Percentiles rank a stretch among this genome's conserved stretches.
phyloP scores from a whole-genome alignment of 768 basidiomycete genomes.

The Termitomyces sp. region DNA sequence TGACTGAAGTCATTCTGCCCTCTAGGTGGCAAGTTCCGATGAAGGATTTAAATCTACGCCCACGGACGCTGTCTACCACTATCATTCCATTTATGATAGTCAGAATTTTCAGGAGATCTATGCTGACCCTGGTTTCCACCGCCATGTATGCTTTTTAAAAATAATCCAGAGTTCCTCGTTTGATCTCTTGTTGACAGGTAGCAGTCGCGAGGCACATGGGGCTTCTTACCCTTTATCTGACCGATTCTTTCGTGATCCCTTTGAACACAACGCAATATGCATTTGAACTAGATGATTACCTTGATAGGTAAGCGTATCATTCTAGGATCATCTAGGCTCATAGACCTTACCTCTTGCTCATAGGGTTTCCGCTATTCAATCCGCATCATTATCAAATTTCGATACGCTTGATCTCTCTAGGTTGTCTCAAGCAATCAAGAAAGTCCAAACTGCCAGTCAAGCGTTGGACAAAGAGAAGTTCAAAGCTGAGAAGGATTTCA shows the following conservation, averaged over 20 bases:
- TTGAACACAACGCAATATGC: constrained; percentile 77
- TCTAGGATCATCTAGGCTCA: neutral
- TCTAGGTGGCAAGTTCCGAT: constrained; percentile 37
- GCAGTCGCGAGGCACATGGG: constrained; percentile 67
- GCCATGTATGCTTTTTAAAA: constrained; percentile 45
- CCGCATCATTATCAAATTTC: constrained; percentile 12
- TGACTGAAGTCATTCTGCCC: neutral
- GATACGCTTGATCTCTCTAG: constrained; percentile 30
- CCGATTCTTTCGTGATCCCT: constrained; percentile 61
- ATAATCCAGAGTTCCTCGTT: neutral
- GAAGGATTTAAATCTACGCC: constrained; percentile 35
- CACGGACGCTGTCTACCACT: constrained; percentile 67
- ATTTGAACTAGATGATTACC: constrained; percentile 56
- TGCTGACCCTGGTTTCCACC: constrained; percentile 70
- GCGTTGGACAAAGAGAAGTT: constrained; percentile 56
- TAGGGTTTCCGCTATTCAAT: constrained; percentile 48
- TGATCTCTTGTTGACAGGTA: constrained; percentile 28
- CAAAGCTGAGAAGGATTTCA: constrained; percentile 48
- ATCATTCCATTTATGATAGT: constrained; percentile 72
- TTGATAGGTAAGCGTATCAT: constrained; percentile 41
- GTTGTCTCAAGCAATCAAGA: constrained; percentile 40
- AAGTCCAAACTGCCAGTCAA: constrained; percentile 44
- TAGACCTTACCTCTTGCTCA: neutral
- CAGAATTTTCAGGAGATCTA: constrained; percentile 69
- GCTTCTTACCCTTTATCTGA: constrained; percentile 53